These are phyloP conservation scores for Cyberlindnera xishuangbannaensis DNA, from an alignment of 805 yeast species.

Conservation along the genomic window DNA sequence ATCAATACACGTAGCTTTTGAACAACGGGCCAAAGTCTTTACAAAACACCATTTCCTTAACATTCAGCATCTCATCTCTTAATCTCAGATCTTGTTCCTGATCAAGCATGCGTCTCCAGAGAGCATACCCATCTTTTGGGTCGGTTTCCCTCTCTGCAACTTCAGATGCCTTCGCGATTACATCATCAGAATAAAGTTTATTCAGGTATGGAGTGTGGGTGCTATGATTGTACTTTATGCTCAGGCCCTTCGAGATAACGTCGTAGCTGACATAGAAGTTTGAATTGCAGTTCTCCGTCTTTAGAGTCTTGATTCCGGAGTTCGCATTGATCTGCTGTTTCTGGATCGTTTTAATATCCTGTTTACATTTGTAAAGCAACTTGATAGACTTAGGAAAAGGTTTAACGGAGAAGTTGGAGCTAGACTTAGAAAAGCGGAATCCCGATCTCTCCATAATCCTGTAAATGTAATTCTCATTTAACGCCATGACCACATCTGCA, in stretches of 20 bases:
- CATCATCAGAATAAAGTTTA: conserved; percentile 15
- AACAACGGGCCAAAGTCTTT: conserved; percentile 20
- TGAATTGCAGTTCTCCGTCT: conserved; percentile 23
- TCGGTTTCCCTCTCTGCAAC: conserved; percentile 7
- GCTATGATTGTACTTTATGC: conserved; percentile 20
- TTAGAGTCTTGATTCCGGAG: conserved; percentile 11
- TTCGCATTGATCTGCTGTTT: conserved; percentile 8
- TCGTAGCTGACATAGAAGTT: conserved; percentile 23
- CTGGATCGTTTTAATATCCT: conserved; percentile 22
- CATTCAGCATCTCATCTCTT: conserved; percentile 12
- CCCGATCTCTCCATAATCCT: conserved; percentile 19
- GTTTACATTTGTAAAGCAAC: conserved; percentile 22
- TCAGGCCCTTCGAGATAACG: conserved; percentile 16
- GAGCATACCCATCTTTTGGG: conserved; percentile 5
- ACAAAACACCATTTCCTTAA: conserved; percentile 18
- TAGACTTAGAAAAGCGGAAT: conserved; percentile 20
- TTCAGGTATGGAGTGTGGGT: conserved; percentile 19
- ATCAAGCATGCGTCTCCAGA: conserved; percentile 6
- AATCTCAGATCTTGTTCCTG: conserved; percentile 8
- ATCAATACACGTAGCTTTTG: conserved; percentile 6
- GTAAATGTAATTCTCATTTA: conserved; percentile 14
- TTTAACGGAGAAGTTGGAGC: conserved; percentile 18
- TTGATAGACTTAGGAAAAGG: conserved; percentile 23
- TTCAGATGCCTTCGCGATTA: conserved; percentile 15
- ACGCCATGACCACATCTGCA: conserved; percentile 11